Percentiles rank a stretch among this genome's conserved stretches.
Conservation (phyloP, 2,329 filamentous ascomycete species). For the Ophiocordyceps unilateralis region DNA sequence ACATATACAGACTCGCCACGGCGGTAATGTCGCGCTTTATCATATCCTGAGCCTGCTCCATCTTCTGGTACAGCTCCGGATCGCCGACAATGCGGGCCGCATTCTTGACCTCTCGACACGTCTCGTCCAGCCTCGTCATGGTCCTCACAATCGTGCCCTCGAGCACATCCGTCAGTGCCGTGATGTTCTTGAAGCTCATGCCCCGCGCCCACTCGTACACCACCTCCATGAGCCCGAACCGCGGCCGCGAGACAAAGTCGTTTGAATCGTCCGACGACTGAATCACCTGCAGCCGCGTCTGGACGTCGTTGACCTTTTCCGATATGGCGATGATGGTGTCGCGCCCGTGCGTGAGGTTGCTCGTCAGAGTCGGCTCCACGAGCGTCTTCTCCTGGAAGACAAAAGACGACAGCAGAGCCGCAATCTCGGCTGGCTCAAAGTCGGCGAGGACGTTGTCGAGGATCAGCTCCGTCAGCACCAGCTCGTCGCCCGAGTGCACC, state of each 20-base stretch:
- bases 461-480: conserved; percentile 89
- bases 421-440: conserved; percentile 92
- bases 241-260: conserved; percentile 71
- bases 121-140: conserved; percentile 88
- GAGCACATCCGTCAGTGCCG: conserved; percentile 84
- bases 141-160: conserved; percentile 95
- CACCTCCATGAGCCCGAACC: conserved; percentile 91
- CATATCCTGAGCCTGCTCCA: conserved; percentile 93
- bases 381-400: conserved; percentile 97
- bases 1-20: conserved; percentile 80
- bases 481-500: conserved; percentile 90
- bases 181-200: conserved; percentile 98
- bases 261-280: conserved; percentile 78
- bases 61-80: conserved; percentile 83
- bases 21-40: conserved; percentile 94
- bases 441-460: conserved; percentile 92
- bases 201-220: conserved; percentile 97
- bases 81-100: conserved; percentile 91
- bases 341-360: conserved; percentile 64
- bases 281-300: conserved; percentile 84
- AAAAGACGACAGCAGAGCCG: conserved; percentile 80
- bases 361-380: conserved; percentile 60
- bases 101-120: conserved; percentile 93
- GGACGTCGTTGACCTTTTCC: conserved; percentile 80
- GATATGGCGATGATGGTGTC: conserved; percentile 78